Percentiles rank a stretch among this genome's conserved stretches.
Evolutionary conservation across 306 rosid species (phyloP).

Genomic region (Prunus davidiana): DNA sequence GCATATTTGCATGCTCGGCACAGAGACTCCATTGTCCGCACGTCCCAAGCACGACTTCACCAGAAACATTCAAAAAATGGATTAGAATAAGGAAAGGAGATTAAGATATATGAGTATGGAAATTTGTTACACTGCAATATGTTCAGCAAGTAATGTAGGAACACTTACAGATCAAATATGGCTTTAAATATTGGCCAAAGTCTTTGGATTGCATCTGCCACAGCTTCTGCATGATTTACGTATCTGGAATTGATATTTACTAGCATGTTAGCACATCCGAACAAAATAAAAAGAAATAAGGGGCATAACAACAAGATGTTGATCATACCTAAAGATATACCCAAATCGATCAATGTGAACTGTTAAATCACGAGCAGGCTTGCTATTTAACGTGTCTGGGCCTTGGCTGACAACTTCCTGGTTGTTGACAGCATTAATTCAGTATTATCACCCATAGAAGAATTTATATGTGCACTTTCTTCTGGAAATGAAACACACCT

Average conservation of each 20-base stretch:
- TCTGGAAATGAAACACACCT: constrained; percentile 47
- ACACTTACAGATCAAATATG: constrained; percentile 88
- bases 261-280: constrained; percentile 24
- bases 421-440: constrained; percentile 28
- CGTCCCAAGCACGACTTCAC: constrained; percentile 98
- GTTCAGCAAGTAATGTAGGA: constrained; percentile 12
- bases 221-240: constrained; percentile 93
- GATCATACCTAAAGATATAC: constrained; percentile 84
- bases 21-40: constrained; percentile 98
- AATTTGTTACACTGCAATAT: constrained; percentile 7
- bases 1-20: constrained; percentile 99
- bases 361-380: constrained; percentile 82
- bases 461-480: constrained; percentile 4
- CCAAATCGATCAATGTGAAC: constrained; percentile 95
- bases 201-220: constrained; percentile 93
- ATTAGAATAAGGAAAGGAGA: constrained; percentile 13
- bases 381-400: constrained; percentile 71
- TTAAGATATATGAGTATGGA: not conserved
- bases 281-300: constrained; percentile 5
- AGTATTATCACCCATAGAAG: constrained; percentile 20
- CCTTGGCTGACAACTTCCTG: constrained; percentile 92
- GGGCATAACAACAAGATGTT: constrained; percentile 9
- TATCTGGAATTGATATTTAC: constrained; percentile 51
- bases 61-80: constrained; percentile 24
- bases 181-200: constrained; percentile 97